These are phyloP conservation scores for Borovskyia barvae DNA, from an alignment of 208 protist genomes.

Conservation along the genomic window DNA sequence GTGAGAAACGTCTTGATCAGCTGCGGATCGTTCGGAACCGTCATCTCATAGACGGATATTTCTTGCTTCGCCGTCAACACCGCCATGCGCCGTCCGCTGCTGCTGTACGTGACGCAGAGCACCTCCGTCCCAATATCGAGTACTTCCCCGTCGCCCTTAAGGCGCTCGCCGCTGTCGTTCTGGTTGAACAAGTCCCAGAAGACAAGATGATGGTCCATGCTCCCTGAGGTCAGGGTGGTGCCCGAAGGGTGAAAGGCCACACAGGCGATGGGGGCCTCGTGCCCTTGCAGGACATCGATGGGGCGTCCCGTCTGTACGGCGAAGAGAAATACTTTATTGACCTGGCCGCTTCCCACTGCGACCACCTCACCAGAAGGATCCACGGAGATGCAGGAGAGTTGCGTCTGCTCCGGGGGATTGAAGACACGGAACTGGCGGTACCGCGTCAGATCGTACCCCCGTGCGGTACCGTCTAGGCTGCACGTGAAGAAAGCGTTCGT, in stretches of 20 bases:
- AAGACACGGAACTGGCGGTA: conserved; percentile 92
- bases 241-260: conserved; percentile 89
- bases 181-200: conserved; percentile 92
- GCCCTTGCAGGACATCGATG: conserved; percentile 88
- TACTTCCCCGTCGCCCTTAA: conserved; percentile 85
- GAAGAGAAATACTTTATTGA: conserved; percentile 89
- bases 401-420: conserved; percentile 66
- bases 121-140: conserved; percentile 82
- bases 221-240: conserved; percentile 81
- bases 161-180: conserved; percentile 78
- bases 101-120: conserved; percentile 81
- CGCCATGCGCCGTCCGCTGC: conserved; percentile 79
- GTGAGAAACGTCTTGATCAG: conserved; percentile 88
- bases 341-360: conserved; percentile 74
- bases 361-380: conserved; percentile 91
- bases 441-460: conserved; percentile 90
- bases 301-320: conserved; percentile 90
- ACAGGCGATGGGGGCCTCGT: conserved; percentile 86
- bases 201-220: conserved; percentile 85
- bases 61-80: conserved; percentile 85
- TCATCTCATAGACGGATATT: conserved; percentile 85
- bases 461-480: conserved; percentile 89
- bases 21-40: conserved; percentile 77
- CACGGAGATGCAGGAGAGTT: conserved; percentile 91
- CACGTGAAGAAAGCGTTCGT: conserved; percentile 92